Percentiles rank a stretch among this genome's conserved stretches.
phyloP scores from a whole-genome alignment of 371 early-diverging fungal species.

The Mucor saturninus region DNA sequence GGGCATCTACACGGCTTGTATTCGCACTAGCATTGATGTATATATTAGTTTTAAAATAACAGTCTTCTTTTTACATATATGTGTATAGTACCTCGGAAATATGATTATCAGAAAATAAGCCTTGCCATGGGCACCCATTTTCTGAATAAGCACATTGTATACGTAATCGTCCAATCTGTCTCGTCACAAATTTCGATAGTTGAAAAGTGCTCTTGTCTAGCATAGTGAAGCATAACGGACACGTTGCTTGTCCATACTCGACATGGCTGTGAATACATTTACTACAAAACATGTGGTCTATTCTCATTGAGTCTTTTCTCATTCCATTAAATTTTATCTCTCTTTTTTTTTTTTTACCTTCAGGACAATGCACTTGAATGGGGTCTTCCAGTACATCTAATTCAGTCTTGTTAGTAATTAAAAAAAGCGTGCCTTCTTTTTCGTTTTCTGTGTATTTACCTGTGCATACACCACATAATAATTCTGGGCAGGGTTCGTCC shows the following conservation, averaged over 20 bases:
- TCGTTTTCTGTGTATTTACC: slow-evolving; percentile 25
- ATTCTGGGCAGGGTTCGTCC: slow-evolving; percentile 48
- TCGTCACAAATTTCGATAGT: slow-evolving; percentile 51
- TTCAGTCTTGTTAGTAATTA: background rate
- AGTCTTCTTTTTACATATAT: background rate
- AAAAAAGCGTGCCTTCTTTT: background rate
- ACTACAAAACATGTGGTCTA: slow-evolving; percentile 57
- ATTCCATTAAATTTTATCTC: background rate
- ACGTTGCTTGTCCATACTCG: slow-evolving; percentile 30
- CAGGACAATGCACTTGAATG: slow-evolving; percentile 57
- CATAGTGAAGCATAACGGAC: slow-evolving; percentile 33
- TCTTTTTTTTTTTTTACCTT: slow-evolving; percentile 36
- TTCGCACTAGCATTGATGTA: slow-evolving; percentile 32
- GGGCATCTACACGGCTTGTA: slow-evolving; percentile 39
- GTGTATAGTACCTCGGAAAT: slow-evolving; percentile 29
- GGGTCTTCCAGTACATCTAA: slow-evolving; percentile 56
- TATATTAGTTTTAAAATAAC: too few relatives aligned
- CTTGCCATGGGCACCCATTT: slow-evolving; percentile 51
- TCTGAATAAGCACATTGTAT: slow-evolving; percentile 39
- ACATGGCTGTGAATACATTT: slow-evolving; percentile 43
- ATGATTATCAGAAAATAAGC: slow-evolving; percentile 45
- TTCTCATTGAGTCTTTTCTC: background rate
- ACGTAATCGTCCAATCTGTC: slow-evolving; percentile 51
- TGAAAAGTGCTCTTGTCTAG: slow-evolving; percentile 39
- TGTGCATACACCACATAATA: slow-evolving; percentile 52